phyloP scores from a whole-genome alignment of 2,329 filamentous ascomycete genomes.

The Cladosporium austrohemisphaericum region DNA sequence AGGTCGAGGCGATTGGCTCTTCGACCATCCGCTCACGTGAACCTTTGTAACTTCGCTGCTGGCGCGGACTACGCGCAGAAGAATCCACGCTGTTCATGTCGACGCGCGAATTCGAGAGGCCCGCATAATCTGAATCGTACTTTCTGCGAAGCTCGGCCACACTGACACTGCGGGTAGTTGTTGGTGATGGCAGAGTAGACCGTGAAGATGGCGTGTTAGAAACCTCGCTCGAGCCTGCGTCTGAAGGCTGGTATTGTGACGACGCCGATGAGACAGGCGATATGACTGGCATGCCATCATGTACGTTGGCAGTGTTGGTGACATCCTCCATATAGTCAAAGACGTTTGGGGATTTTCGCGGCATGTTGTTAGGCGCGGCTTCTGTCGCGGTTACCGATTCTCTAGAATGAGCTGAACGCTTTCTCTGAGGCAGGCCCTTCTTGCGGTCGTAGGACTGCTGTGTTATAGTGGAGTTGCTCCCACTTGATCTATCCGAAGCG shows the following conservation, averaged over 20 bases:
- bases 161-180: slow-evolving; percentile 24
- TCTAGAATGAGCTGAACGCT: neutral
- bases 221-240: slow-evolving; percentile 29
- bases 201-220: slow-evolving; percentile 31
- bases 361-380: neutral
- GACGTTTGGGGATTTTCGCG: slow-evolving; percentile 24
- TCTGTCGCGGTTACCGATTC: slow-evolving; percentile 17
- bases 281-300: slow-evolving; percentile 23
- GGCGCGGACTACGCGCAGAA: neutral
- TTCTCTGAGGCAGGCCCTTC: slow-evolving; percentile 16
- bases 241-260: slow-evolving; percentile 31
- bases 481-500: slow-evolving; percentile 40
- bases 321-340: slow-evolving; percentile 30
- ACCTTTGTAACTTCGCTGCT: neutral
- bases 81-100: neutral
- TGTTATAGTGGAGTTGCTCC: slow-evolving; percentile 46
- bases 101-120: neutral
- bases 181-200: slow-evolving; percentile 31
- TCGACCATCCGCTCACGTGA: neutral
- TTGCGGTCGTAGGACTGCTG: slow-evolving; percentile 40
- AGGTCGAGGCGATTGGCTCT: slow-evolving; percentile 12
- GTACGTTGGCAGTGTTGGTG: slow-evolving; percentile 20
- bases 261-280: slow-evolving; percentile 26
- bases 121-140: slow-evolving; percentile 25
- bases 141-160: slow-evolving; percentile 29